Base-by-base conservation (phyloP, 164 flowering plant species). In the Magnolia officinalis region DNA sequence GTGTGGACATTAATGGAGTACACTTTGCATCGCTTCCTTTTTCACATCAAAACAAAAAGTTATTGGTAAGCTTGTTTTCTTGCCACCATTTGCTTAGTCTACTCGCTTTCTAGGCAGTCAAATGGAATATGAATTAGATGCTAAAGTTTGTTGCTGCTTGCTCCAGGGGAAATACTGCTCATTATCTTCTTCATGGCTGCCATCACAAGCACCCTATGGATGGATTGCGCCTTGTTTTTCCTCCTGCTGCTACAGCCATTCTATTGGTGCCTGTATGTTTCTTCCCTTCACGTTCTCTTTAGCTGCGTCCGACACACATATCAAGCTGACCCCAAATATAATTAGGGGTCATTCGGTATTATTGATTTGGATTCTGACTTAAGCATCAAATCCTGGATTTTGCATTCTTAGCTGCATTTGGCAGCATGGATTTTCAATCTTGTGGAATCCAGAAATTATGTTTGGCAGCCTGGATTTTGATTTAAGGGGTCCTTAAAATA, bases 171-270 rank as follows among this genome's bases (percentile, higher is more conserved):
- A 96, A 93, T 80, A 96, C 99, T n/a, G 8, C 83, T 8, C 99
- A 94, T 84, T 96, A 93, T 85, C 96, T 96, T 86, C 85, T 96
- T 75, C 99, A 96, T 84, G 99, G 99, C 71, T 96, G 98, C 83
- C 99, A 96, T 75, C 99, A 96, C 78, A 95, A 95, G 86, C 99
- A 95, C 78, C 99, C 99, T 16, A 92, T 90, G 96, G 99, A 95
- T 86, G 90, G 91, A 55, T 80, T 92, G 29, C 90, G 99, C 58
- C 99, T 96, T 79, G 97, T 96, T 74, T 96, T 96, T 76, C 99
- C 99, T 77, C 99, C 99, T 66, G 86, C 98, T 75, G 96, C 91
- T 63, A 85, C 99, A 64, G 97, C 98, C 79, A 72, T 93, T 74
- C 84, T 96, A 8, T 84, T 72, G 8, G 66, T 89, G 0, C 96